Base-by-base conservation (phyloP, 768 basidiomycete genomes). In the Panaeolus cyanescens region DNA sequence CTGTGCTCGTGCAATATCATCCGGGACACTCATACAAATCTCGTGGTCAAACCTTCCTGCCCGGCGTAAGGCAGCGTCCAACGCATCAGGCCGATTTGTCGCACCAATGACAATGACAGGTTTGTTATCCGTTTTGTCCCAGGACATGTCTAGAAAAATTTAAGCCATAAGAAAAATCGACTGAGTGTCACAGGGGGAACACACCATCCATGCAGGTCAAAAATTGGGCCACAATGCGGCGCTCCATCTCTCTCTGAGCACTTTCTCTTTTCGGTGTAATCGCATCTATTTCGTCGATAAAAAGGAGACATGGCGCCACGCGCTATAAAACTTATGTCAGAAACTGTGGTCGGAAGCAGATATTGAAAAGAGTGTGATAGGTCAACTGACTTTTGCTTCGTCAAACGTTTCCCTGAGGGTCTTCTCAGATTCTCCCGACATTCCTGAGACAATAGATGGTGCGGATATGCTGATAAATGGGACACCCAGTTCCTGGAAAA, bases 351-450 rank as follows among this genome's bases (percentile, higher is more conserved):
- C 45, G 45, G 45, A 28, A 25, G 45, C 45, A 50, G 19, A 4
- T 31, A 20, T n/a, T 30, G 33, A 3, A 39, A n/a, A 19, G n/a
- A n/a, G 1, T 17, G 19, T 42, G 39, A 20, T 42, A 22, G 39
- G 45, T 50, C 45, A 50, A 72, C 79, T 4, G 31, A 94, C 95
- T 78, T 94, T 96, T 5, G 97, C 97, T 73, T 99, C 96, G 31
- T 97, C 96, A 69, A 99, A 99, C 0, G 94, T 95, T 69, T 98
- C 96, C 40, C 97, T 79, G 4, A 99, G 77, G 0, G 95, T 96
- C 79, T 96, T 99, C 72, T 99, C 97, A 0, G 94, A 96, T 74
- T 99, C 97, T 50, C 97, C 97, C 0, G 95, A 97, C 95, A 99
- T 97, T 1, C 97, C 96, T 2, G 93, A 95, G 7, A 99, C 95